These are phyloP conservation scores for Grosmannia huntii DNA, from an alignment of 2,329 filamentous ascomycete species.

Conservation along the genomic window DNA sequence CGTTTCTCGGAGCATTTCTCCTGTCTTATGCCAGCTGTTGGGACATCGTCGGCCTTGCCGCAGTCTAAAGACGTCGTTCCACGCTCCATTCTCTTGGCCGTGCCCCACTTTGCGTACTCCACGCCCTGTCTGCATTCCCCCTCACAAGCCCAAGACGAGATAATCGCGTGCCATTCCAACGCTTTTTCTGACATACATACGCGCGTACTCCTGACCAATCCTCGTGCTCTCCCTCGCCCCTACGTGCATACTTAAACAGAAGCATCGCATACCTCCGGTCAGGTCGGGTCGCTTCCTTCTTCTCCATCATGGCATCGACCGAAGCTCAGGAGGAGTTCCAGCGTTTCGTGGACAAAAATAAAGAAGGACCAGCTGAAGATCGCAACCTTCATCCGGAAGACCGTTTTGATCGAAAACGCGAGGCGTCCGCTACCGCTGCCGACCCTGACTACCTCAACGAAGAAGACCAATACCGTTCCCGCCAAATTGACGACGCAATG, in stretches of 20 bases:
- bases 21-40: neutral
- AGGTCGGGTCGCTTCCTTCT: neutral
- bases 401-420: conserved; percentile 27
- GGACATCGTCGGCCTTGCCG: neutral
- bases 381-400: conserved; percentile 44
- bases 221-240: neutral
- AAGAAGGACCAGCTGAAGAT: conserved; percentile 22
- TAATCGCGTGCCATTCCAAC: neutral
- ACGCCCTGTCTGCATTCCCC: neutral
- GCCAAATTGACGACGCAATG: conserved; percentile 51
- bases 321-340: conserved; percentile 56
- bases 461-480: conserved; percentile 39
- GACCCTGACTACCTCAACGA: conserved; percentile 39
- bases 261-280: neutral
- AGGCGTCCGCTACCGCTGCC: conserved; percentile 20
- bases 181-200: neutral
- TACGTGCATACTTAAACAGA: neutral
- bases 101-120: neutral
- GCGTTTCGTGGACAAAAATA: conserved; percentile 45
- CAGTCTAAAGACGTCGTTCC: neutral
- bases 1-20: neutral
- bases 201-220: neutral
- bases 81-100: neutral
- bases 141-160: neutral
- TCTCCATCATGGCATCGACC: conserved; percentile 33